Base-by-base conservation (phyloP, 495 filamentous ascomycete species). In the Aspergillus saccharolyticus region DNA sequence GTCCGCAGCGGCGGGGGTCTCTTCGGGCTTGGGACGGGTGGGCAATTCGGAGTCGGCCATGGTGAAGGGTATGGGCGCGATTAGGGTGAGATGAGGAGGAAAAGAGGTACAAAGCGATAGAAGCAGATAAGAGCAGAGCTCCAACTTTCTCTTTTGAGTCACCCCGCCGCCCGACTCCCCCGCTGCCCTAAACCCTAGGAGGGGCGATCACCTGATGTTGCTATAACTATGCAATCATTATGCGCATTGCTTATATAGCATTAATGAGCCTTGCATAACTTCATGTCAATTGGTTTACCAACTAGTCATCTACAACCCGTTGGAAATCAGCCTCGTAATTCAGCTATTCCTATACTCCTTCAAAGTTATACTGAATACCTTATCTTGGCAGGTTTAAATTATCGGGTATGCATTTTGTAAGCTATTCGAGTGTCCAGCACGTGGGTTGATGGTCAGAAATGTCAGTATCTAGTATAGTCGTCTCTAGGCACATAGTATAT, bases 11-110 rank as follows among this genome's bases (percentile, higher is more conserved):
- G 64, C 68, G 56, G 67, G 64, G 43, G 70, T 72, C 51, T 74
- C 72, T 58, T 79, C 74, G 57, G 75, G 71, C 70, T 79, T 78
- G 58, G 74, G 73, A 60, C 74, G 74, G 63, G 72, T 70, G 63
- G 76, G 76, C 55, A 78, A 72, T 67, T 75, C 71, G 62, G 74
- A 71, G 63, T 76, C 73, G 58, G 76, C 74, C 76, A 78, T 78
- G 57, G 58, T 66, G 52, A 45, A n/a, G 44, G 18, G 19, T 53
- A 33, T 53, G 18, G 44, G 20, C 25, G 47, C 54, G 44, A 53
- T 57, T 56, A 43, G 61, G 54, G 55, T 44, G 20, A n/a, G 22
- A 43, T 18, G 21, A 33, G 15, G 15, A 10, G 43, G 21, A 21
- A 17, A 18, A 44, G 46, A 46, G 21, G 17, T 47, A 28, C 53